Base-by-base conservation (phyloP, 2,329 filamentous ascomycete species). In the Cercospora nicotianae region DNA sequence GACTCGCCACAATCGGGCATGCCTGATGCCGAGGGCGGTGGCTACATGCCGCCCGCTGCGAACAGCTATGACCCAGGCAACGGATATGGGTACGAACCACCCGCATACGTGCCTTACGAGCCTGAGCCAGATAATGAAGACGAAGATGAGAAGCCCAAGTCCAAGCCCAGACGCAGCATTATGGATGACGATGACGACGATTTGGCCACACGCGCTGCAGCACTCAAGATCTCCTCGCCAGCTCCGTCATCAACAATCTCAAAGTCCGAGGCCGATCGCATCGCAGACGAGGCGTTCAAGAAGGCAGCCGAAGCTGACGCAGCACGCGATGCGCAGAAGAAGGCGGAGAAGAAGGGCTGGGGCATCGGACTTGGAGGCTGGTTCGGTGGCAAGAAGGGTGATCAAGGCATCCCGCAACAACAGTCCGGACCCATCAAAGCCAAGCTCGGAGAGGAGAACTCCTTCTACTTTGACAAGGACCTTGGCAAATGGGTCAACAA, bases 401-500 rank as follows among this genome's bases (percentile, higher is more conserved):
- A 86, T 67, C 79, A 81, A 70, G 87, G 88, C 74, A 72, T 89
- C 61, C 91, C 77, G 87, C 90, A 73, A 79, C 70, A 26, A 72
- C 81, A n/a, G 81, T 63, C 80, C 3, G 82, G 80, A n/a, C 88
- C 94, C n/a, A 92, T 97, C 78, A 89, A 88, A 74, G 95, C 96
- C 70, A 99, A 99, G 76, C 87, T 99, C 8, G 96, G 94, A 69
- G 96, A 99, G 79, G 89, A 95, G 76, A 97, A 89, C 79, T 93
- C 89, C 57, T 97, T 99, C 80, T 90, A 94, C 73, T 99, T 95
- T 76, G 95, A 99, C 77, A 91, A 93, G 2, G 92, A 97, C n/a
- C 86, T 97, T 63, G 96, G 96, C 83, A 93, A 95, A 78, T 99
- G 96, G 96, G 86, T 99, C 78, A 98, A 99, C 83, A 97, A 97